Evolutionary conservation across 306 rosid species (phyloP), one percentile per base, ranked within the genome.

Genomic region (Dryas drummondii): DNA sequence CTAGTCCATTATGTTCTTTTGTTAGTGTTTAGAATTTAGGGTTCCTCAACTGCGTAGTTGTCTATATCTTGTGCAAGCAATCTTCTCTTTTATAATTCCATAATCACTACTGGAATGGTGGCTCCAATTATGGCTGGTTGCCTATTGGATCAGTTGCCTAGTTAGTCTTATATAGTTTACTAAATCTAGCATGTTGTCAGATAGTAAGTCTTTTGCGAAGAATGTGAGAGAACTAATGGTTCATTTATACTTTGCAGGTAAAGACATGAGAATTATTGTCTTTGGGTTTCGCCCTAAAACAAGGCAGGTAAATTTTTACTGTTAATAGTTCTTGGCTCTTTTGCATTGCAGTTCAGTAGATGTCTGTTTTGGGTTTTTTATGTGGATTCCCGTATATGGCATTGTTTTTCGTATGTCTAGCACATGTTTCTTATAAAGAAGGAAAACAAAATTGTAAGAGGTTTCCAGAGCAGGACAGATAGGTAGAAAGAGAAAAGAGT

Each of bases 191-290:
- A 14, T 58, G 63, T 9, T 15, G 17, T 54, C 51, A 19, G 40
- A n/a, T 53, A n/a, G 5, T 9, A 17, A 19, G 17, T 60, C 40
- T 48, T 73, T 70, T 72, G 59, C 67, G 12, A 66, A 56, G 67
- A 57, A 44, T 16, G 22, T 11, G 6, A 10, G 67, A 46, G 66
- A 56, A 72, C 59, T 82, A 41, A 66, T 84, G 51, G 66, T 77
- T 73, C 66, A 59, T 74, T 76, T 66, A 26, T 78, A 6, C 71
- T 70, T 47, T 90, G 83, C 90, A 94, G 99, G 97, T 49, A 94
- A 94, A 81, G 99, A 94, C 85, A 92, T 92, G 99, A 90, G 97
- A 84, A 90, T 92, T 50, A 76, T 94, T 19, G 92, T 94, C 78
- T 94, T 94, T 82, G 93, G 96, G 75, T 94, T 94, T 83, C 92